Conservation (phyloP, 352 stramenopile species). For the Elongisporangium undulatum region DNA sequence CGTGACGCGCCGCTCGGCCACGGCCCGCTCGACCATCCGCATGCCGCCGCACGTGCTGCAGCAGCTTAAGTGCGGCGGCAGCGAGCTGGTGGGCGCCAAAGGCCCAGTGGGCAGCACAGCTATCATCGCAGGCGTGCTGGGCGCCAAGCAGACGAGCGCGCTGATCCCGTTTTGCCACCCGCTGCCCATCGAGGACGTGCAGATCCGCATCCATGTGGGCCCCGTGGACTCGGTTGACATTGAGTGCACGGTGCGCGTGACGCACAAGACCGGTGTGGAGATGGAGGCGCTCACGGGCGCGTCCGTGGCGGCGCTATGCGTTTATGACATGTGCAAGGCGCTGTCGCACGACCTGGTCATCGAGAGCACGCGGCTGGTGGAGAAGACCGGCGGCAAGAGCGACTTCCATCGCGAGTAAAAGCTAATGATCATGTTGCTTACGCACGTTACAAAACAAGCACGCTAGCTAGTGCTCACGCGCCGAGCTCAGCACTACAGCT, state of each 20-base stretch:
- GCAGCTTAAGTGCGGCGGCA: constrained; percentile 43
- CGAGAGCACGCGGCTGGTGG: constrained; percentile 81
- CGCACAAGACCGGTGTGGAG: constrained; percentile 94
- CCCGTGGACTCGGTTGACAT: constrained; percentile 64
- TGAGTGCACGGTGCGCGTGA: constrained; percentile 87
- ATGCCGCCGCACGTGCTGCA: constrained; percentile 80
- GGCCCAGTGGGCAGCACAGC: constrained; percentile 91
- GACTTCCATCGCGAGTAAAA: constrained; percentile 41
- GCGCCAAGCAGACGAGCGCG: constrained; percentile 90
- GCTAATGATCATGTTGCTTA: constrained; percentile 8
- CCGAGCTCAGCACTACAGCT: not conserved
- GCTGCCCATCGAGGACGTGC: constrained; percentile 87
- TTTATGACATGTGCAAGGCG: constrained; percentile 99
- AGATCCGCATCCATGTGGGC: constrained; percentile 77
- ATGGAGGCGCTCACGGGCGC: constrained; percentile 95
- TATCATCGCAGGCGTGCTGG: constrained; percentile 91
- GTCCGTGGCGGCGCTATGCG: constrained; percentile 91
- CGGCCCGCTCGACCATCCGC: constrained; percentile 79
- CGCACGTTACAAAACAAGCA: constrained; percentile 5
- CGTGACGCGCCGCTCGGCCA: constrained; percentile 77
- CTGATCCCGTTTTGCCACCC: constrained; percentile 95
- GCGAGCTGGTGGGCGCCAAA: constrained; percentile 65
- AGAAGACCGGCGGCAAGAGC: constrained; percentile 91
- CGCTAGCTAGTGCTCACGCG: not conserved
- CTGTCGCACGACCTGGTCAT: constrained; percentile 95